phyloP scores from a whole-genome alignment of 2,329 filamentous ascomycete genomes.

The Sporothrix protearum region DNA sequence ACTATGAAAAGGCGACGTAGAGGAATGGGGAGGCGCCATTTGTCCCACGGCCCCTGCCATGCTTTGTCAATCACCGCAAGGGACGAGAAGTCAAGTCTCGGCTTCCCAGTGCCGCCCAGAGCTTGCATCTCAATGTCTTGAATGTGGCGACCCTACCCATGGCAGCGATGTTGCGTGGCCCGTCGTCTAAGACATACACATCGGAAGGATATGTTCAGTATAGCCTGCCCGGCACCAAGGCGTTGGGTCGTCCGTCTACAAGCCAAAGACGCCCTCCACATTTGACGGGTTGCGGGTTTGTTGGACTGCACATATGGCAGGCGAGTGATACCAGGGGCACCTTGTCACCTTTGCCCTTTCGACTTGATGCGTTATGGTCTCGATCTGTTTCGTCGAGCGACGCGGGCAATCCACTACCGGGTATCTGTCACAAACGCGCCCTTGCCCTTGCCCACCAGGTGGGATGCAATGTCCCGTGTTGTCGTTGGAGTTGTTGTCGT shows the following conservation, averaged over 20 bases:
- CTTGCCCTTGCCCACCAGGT: neutral
- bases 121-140: conserved; percentile 6
- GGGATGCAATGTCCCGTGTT: neutral
- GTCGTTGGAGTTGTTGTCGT: neutral
- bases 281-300: neutral
- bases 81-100: neutral
- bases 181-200: neutral
- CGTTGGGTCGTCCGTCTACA: neutral
- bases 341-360: neutral
- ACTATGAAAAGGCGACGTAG: neutral
- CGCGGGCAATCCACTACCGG: neutral
- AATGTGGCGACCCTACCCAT: conserved; percentile 6
- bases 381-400: neutral
- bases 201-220: neutral
- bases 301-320: neutral
- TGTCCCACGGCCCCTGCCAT: neutral
- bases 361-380: neutral
- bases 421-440: conserved; percentile 9
- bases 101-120: neutral
- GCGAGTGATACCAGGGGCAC: neutral
- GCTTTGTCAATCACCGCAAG: neutral
- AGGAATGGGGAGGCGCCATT: neutral
- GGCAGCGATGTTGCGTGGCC: neutral
- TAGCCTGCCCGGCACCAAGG: conserved; percentile 12
- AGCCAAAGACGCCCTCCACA: neutral